phyloP scores from a whole-genome alignment of 1,139 yeast species.

The Kazachstania sp. region DNA sequence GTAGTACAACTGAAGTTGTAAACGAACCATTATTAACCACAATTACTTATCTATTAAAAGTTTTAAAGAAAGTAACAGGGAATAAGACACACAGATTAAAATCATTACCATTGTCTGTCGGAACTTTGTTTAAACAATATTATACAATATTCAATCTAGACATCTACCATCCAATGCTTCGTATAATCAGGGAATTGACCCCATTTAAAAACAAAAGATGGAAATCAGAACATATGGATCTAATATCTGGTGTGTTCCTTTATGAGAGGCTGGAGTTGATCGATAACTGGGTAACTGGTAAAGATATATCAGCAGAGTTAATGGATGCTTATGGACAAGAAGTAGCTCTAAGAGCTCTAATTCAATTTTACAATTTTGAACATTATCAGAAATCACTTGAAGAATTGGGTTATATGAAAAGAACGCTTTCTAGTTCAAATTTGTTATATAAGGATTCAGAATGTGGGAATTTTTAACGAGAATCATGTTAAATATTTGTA shows the following conservation, averaged over 20 bases:
- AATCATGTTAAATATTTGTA: background rate
- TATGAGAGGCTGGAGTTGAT: constrained; percentile 62
- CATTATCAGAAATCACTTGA: constrained; percentile 47
- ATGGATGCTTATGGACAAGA: constrained; percentile 82
- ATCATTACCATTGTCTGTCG: constrained; percentile 29
- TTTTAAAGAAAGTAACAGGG: constrained; percentile 24
- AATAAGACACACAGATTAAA: constrained; percentile 30
- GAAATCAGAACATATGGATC: constrained; percentile 89
- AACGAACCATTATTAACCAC: constrained; percentile 32
- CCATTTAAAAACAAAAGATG: constrained; percentile 93
- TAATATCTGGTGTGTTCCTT: constrained; percentile 78
- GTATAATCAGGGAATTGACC: constrained; percentile 65
- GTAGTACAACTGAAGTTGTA: constrained; percentile 4
- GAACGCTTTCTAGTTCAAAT: constrained; percentile 21
- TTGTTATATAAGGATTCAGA: constrained; percentile 35
- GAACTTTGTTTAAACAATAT: constrained; percentile 25
- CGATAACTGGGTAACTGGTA: constrained; percentile 87
- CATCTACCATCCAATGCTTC: constrained; percentile 63
- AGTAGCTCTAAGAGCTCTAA: constrained; percentile 67
- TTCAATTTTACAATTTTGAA: constrained; percentile 68
- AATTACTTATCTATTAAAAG: constrained; percentile 21
- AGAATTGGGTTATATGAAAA: constrained; percentile 45
- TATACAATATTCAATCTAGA: constrained; percentile 45
- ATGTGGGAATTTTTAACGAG: background rate
- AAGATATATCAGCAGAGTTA: constrained; percentile 66